Percentiles rank a stretch among this genome's conserved stretches.
Evolutionary conservation across 73 alveolate species (phyloP).

Genomic region (Halteria grandinella): DNA sequence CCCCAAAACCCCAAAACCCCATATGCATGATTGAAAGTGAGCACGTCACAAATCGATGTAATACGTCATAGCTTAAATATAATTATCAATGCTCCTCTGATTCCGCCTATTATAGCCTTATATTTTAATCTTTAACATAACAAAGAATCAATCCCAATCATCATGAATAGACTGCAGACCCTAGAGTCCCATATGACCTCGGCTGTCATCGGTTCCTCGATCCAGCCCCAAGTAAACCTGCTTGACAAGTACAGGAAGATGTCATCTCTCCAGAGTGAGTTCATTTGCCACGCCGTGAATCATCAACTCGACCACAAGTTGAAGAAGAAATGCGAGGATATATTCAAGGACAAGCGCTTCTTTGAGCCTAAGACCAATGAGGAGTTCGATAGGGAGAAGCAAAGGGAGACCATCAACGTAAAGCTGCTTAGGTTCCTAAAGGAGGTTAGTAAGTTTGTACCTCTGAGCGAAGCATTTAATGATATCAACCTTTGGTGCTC

Average conservation of each 20-base stretch:
- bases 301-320: slow-evolving; percentile 5
- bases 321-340: background rate
- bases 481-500: slow-evolving; percentile 8
- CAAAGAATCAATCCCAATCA: no score
- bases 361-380: slow-evolving; percentile 35
- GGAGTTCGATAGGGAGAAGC: slow-evolving; percentile 26
- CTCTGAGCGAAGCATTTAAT: slow-evolving; percentile 1
- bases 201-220: no score
- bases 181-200: no score
- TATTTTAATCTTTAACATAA: no score
- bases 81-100: no score
- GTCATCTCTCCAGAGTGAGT: slow-evolving; percentile 18
- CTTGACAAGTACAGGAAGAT: background rate
- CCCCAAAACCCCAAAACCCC: no score
- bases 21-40: no score
- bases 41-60: no score
- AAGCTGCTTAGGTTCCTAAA: background rate
- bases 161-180: no score
- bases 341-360: background rate
- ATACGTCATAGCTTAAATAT: no score
- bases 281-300: background rate
- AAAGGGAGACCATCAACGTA: slow-evolving; percentile 8
- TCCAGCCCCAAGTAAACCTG: no score
- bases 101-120: no score
- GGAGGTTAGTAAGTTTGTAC: slow-evolving; percentile 17